Evolutionary conservation across 306 rosid species (phyloP), one percentile per base, ranked within the genome.

Genomic region (Prunus fruticosa): DNA sequence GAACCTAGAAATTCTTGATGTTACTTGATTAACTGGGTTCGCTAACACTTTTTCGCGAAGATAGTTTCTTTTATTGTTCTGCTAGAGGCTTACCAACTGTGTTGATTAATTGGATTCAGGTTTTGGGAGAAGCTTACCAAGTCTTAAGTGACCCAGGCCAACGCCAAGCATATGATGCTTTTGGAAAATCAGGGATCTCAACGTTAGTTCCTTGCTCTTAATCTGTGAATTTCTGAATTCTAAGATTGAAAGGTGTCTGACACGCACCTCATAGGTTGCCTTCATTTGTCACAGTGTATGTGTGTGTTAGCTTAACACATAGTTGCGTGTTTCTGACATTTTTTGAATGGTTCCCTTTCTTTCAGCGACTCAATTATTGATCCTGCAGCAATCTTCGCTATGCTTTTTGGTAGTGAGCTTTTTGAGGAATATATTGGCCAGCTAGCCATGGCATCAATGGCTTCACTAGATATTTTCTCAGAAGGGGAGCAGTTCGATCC

Each of bases 321-420:
- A 12, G 49, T 18, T 41, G 68, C 47, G 9, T 64, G 34, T 38
- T 60, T 71, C 80, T 77, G 69, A 84, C 80, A 57, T 64, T 75
- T 60, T 68, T 50, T 27, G 15, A 15, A 71, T 69, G 64, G 28
- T 74, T 73, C 45, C 49, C 30, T 65, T 69, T 74, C 52, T 19
- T 78, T 82, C 93, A 95, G 98, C 15, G 98, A 95, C 12, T 90
- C 90, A 72, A 95, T 95, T 80, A 95, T 95, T 75, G 98, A 95
- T 72, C 98, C 98, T 61, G 98, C 98, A 56, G 98, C 98, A 34
- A 95, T 95, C 77, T 95, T 95, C 71, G 98, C 98, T 14, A 95
- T 95, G 98, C 97, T 95, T 68, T 95, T 95, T 81, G 98, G 98
- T 75, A 95, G 96, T 84, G 98, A 95, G 84, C 97, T 95, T 81